Evolutionary conservation across 345 rosid genomes (phyloP).

Genomic region (Gossypium bickii): DNA sequence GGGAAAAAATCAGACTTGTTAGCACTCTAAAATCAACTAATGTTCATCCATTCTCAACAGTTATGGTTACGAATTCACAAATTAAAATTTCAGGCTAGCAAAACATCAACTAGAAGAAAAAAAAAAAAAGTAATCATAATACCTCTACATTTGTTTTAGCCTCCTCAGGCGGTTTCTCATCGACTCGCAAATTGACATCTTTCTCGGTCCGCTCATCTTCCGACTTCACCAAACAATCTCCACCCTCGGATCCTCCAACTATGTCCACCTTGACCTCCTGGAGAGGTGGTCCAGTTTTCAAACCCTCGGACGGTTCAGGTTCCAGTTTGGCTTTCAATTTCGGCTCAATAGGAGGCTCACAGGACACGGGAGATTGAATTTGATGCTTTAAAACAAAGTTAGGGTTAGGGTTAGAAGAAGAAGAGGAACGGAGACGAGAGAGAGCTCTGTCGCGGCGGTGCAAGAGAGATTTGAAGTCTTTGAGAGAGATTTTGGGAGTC

Average conservation of each 20-base stretch:
- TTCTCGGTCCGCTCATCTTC: conserved; percentile 10
- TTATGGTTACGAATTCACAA: neutral
- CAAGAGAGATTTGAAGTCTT: conserved; percentile 61
- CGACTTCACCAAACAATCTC: conserved; percentile 16
- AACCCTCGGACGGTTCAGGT: conserved; percentile 2
- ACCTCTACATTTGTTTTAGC: conserved; percentile 33
- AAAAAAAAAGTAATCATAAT: neutral
- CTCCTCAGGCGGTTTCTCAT: conserved; percentile 25
- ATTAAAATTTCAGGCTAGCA: neutral
- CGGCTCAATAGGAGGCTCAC: conserved; percentile 18
- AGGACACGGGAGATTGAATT: conserved; percentile 6
- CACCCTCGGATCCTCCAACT: conserved; percentile 19
- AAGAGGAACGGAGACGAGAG: conserved; percentile 36
- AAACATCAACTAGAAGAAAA: neutral
- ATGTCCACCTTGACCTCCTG: conserved; percentile 11
- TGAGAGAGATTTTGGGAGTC: conserved; percentile 44
- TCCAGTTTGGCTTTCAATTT: conserved; percentile 19
- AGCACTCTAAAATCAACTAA: neutral
- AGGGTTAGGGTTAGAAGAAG: conserved; percentile 18
- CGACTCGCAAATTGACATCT: conserved; percentile 23
- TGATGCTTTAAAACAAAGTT: conserved; percentile 4
- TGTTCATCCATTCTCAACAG: neutral
- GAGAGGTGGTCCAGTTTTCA: conserved; percentile 16
- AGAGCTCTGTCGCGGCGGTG: conserved; percentile 64
- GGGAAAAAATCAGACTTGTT: neutral